These are phyloP conservation scores for Malassezia caprae DNA, from an alignment of 1,284 basidiomycete genomes.

Conservation along the genomic window DNA sequence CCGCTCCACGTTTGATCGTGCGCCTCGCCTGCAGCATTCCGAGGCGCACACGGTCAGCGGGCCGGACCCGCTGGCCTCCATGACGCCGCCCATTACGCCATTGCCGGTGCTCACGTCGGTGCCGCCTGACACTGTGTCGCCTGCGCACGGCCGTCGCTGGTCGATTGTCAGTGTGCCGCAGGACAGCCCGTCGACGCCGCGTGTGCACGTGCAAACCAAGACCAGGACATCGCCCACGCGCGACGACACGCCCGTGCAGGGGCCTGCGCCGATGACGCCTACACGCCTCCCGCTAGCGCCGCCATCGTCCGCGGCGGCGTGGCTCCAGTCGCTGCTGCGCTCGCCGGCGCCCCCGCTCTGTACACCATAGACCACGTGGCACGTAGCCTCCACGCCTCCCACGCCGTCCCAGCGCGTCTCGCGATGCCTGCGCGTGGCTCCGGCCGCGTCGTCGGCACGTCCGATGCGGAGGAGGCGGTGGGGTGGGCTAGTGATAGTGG, in stretches of 20 bases:
- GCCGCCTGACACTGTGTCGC: background rate
- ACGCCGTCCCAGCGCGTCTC: background rate
- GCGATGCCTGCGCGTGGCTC: background rate
- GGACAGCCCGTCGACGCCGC: background rate
- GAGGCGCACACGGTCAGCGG: background rate
- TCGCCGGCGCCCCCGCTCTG: background rate
- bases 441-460: constrained; percentile 5
- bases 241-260: background rate
- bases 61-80: background rate
- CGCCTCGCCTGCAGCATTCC: background rate
- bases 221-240: background rate
- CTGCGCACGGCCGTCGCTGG: constrained; percentile 5
- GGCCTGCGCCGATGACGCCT: background rate
- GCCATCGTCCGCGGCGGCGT: constrained; percentile 5
- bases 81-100: background rate
- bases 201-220: constrained; percentile 2
- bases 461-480: constrained; percentile 15
- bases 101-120: background rate
- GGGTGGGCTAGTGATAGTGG: constrained; percentile 9
- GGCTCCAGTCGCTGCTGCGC: constrained; percentile 11
- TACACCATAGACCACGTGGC: background rate
- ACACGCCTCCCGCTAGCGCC: background rate
- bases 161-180: constrained; percentile 8
- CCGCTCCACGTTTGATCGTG: background rate
- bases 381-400: background rate